Evolutionary conservation across 2,329 filamentous ascomycete genomes (phyloP).

Genomic region (Aureobasidium sp.): DNA sequence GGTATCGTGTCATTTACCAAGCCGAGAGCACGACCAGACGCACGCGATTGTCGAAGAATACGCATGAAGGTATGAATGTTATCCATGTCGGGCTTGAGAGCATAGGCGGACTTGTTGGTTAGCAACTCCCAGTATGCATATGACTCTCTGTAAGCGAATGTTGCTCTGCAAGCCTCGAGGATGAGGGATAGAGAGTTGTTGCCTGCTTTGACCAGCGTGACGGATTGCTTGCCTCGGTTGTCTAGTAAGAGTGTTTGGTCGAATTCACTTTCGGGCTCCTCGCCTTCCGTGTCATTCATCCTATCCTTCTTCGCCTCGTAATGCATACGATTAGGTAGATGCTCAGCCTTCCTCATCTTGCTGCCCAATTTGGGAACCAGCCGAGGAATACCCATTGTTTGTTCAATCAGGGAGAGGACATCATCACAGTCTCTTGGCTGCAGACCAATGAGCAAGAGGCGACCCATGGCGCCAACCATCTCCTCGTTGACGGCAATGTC

Average conservation of each 20-base stretch:
- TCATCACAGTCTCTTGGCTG: conserved; percentile 57
- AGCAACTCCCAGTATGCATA: conserved; percentile 70
- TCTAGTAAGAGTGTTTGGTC: neutral
- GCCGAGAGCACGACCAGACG: conserved; percentile 51
- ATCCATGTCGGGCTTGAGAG: conserved; percentile 61
- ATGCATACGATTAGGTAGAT: conserved; percentile 19
- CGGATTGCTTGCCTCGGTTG: neutral
- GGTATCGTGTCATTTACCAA: conserved; percentile 26
- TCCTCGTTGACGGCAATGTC: conserved; percentile 66
- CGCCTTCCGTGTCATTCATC: neutral
- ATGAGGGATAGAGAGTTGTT: conserved; percentile 59
- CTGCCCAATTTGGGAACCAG: conserved; percentile 32
- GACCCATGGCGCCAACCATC: conserved; percentile 73
- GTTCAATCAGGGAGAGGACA: conserved; percentile 66
- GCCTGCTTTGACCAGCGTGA: conserved; percentile 38
- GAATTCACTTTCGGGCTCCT: conserved; percentile 13
- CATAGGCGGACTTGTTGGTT: conserved; percentile 44
- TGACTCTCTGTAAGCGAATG: conserved; percentile 53
- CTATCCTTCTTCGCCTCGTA: neutral
- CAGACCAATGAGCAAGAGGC: conserved; percentile 59
- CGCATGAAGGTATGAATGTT: conserved; percentile 64
- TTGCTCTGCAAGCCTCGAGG: conserved; percentile 53
- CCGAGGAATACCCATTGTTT: conserved; percentile 70
- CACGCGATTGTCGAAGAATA: conserved; percentile 56
- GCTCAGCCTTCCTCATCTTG: conserved; percentile 21